Conservation (phyloP, 2,329 filamentous ascomycete genomes). For the Ciborinia camelliae region DNA sequence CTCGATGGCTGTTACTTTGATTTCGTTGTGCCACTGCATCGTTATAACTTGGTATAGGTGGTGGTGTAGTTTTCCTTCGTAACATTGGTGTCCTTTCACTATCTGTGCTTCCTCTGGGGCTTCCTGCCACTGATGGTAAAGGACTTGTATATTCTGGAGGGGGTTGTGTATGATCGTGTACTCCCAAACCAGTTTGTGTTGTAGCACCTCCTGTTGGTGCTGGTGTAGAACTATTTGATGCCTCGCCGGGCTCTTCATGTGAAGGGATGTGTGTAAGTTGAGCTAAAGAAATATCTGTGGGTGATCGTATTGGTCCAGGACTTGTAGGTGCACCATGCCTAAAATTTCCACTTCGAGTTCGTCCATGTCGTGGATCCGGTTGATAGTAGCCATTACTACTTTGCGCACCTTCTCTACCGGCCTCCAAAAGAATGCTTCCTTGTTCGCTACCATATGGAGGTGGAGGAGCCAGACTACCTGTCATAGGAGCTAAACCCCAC, state of each 20-base stretch:
- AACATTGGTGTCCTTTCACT: conserved; percentile 55
- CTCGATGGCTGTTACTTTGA: conserved; percentile 27
- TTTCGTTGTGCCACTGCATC: conserved; percentile 36
- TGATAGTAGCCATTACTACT: conserved; percentile 44
- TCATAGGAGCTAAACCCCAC: conserved; percentile 96
- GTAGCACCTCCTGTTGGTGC: conserved; percentile 23
- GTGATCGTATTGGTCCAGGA: conserved; percentile 83
- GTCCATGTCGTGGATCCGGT: conserved; percentile 55
- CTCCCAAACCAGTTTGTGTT: conserved; percentile 26
- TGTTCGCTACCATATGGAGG: conserved; percentile 97
- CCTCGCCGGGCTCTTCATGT: conserved; percentile 61
- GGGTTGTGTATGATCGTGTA: conserved; percentile 53
- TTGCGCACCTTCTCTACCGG: conserved; percentile 57
- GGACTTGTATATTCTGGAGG: conserved; percentile 72
- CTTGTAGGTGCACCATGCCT: conserved; percentile 71
- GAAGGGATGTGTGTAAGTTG: conserved; percentile 72
- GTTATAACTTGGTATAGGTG: conserved; percentile 39
- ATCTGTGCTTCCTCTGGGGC: conserved; percentile 49
- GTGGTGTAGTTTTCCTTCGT: conserved; percentile 33
- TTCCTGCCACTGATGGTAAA: conserved; percentile 48
- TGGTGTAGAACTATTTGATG: conserved; percentile 39
- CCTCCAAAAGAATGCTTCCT: conserved; percentile 90
- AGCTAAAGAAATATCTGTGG: conserved; percentile 92
- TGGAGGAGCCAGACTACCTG: conserved; percentile 87
- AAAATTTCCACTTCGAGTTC: conserved; percentile 75